Conservation (phyloP, 352 stramenopile species). For the Globisporangium recalcitrans region DNA sequence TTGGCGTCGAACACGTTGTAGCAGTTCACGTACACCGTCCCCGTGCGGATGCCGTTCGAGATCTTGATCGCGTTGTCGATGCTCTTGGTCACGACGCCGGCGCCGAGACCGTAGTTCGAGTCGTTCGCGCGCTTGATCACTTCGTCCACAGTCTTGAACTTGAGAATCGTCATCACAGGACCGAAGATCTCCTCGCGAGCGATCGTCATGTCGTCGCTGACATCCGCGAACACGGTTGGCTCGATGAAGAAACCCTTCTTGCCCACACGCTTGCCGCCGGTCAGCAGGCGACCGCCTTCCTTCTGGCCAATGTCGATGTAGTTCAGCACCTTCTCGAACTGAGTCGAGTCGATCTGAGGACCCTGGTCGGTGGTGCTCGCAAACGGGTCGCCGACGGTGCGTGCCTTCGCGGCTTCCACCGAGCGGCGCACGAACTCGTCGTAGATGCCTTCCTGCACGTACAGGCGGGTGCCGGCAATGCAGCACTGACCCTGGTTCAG, state of each 20-base stretch:
- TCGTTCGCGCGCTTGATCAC: constrained; percentile 85
- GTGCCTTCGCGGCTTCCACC: constrained; percentile 43
- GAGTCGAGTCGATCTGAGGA: constrained; percentile 58
- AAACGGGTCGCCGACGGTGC: constrained; percentile 56
- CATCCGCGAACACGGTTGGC: constrained; percentile 89
- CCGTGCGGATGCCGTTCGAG: constrained; percentile 80
- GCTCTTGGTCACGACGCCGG: constrained; percentile 87
- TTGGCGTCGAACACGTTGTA: constrained; percentile 87
- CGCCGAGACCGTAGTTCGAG: constrained; percentile 83
- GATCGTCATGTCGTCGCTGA: constrained; percentile 84
- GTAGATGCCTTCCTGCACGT: constrained; percentile 88
- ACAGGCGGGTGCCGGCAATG: constrained; percentile 74
- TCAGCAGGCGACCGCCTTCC: constrained; percentile 81
- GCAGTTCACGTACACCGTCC: constrained; percentile 94
- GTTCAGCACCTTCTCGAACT: constrained; percentile 82
- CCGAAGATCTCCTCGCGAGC: constrained; percentile 91
- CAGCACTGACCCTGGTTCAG: constrained; percentile 88
- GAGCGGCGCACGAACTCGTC: constrained; percentile 79
- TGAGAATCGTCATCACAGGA: constrained; percentile 86
- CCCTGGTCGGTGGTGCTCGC: constrained; percentile 31
- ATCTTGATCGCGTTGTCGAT: constrained; percentile 85
- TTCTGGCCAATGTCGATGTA: constrained; percentile 75
- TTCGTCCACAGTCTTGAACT: constrained; percentile 88
- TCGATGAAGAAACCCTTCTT: constrained; percentile 87
- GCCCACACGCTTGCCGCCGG: constrained; percentile 68